Base-by-base conservation (phyloP, 768 basidiomycete species). In the Amyloporia xantha region DNA sequence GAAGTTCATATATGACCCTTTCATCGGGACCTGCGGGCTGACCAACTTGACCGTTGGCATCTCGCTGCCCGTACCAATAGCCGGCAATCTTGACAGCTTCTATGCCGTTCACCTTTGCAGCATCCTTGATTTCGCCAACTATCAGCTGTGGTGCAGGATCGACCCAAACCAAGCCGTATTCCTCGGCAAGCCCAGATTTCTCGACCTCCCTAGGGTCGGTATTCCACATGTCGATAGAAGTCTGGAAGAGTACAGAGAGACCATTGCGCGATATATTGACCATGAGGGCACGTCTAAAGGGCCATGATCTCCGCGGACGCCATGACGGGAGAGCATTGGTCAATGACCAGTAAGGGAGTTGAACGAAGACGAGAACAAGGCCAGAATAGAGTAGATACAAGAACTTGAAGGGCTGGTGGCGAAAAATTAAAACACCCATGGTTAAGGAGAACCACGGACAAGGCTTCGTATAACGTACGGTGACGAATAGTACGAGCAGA, bases 61-160 rank as follows among this genome's bases (percentile, higher is more conserved):
- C 56, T 5, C 49, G 20, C 7, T 58, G 58, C 38, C 68, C 62
- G 19, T 60, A 55, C 71, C 68, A 71, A 51, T 67, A 72, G 9
- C 70, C 71, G 1, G 64, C 64, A 7, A 70, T 60, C 13, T 58
- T 58, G 25, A 52, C 44, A 19, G 63, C 53, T 12, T 58, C 36
- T 13, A 73, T 61, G 9, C 56, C 50, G 6, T 63, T 63, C n/a
- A 47, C 50, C 21, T 51, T 42, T 15, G 70, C 70, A 40, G 63
- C 57, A 3, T 51, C 55, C 12, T 54, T 54, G 19, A 68, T 50
- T 20, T 70, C 62, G 9, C 66, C 67, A 1, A 47, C 52, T 21
- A 72, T 56, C 30, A 68, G 56, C 17, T 70, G 59, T 1, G 68
- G 59, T 5, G 63, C 56, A 9, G 62, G 60, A 0, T 66, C 59